Evolutionary conservation across 1,284 basidiomycete genomes (phyloP).

Genomic region (Anthracocystis panici-leucophaei): DNA sequence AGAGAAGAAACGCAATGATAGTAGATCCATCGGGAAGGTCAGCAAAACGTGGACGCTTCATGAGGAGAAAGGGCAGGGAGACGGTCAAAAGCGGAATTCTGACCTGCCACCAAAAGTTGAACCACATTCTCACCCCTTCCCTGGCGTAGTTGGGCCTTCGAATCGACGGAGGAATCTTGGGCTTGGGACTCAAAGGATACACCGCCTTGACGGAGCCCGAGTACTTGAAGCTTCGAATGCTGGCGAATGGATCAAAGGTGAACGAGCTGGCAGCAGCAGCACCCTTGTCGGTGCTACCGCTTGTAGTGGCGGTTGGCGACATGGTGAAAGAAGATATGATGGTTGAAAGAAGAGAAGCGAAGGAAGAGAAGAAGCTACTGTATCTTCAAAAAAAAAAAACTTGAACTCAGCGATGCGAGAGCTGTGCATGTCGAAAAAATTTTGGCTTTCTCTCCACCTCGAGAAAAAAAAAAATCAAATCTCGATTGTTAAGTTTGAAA

Average conservation of each 20-base stretch:
- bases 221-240: slow-evolving; percentile 58
- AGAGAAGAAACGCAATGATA: slow-evolving; percentile 35
- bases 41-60: slow-evolving; percentile 17
- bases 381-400: not conserved
- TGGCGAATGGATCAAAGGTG: slow-evolving; percentile 63
- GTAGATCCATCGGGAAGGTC: slow-evolving; percentile 19
- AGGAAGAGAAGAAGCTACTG: not conserved
- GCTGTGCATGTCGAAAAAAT: slow-evolving; percentile 10
- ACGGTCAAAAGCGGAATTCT: slow-evolving; percentile 51
- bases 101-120: slow-evolving; percentile 57
- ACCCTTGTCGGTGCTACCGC: slow-evolving; percentile 7
- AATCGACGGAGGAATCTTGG: slow-evolving; percentile 63
- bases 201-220: slow-evolving; percentile 58
- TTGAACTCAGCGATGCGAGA: too few species aligned
- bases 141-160: slow-evolving; percentile 67
- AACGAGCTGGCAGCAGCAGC: slow-evolving; percentile 10
- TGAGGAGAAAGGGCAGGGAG: slow-evolving; percentile 17
- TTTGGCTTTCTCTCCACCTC: slow-evolving; percentile 9
- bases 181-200: slow-evolving; percentile 65
- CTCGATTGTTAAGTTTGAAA: not conserved
- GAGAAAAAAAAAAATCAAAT: not conserved
- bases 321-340: slow-evolving; percentile 18
- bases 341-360: slow-evolving; percentile 2
- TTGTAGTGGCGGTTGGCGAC: slow-evolving; percentile 28
- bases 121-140: slow-evolving; percentile 64